Evolutionary conservation across 352 stramenopile genomes (phyloP), one percentile per base, ranked within the genome.

Genomic region (Lagenidium giganteum): DNA sequence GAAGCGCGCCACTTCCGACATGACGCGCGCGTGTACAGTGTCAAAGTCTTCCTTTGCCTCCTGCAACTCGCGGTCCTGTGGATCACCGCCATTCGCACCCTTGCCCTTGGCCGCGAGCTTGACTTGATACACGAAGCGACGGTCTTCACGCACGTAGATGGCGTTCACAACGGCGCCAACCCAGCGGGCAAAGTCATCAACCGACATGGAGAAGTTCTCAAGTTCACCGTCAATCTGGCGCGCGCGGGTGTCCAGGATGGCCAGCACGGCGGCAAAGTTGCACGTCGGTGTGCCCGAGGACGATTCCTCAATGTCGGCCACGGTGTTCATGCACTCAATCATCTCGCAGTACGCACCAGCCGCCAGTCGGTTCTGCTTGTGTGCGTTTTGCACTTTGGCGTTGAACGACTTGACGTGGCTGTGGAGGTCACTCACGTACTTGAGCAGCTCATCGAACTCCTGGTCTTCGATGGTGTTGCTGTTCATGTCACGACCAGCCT

Each of bases 311-410:
- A 57, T 69, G 34, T 84, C 68, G 1, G 70, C 70, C 32, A 81
- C 48, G 36, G 51, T 65, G 42, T 69, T 66, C n/a, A 83, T 55
- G n/a, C 54, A 69, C 58, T 87, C 74, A 36, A 84, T 84, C 28
- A 87, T 60, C 41, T 83, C 71, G 49, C 74, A 83, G 65, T 87
- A 80, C n/a, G 70, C 62, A 17, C 67, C 64, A 14, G 74, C 61
- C 26, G 74, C 58, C 28, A 79, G 51, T 32, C 80, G 72, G 58
- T 78, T 83, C 54, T 83, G 68, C 27, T 67, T 42, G 41, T 71
- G 68, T 4, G 69, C 71, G 16, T 54, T 55, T 20, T 61, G 61
- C 27, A 67, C 67, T 43, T 83, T 84, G 25, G 47, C 48, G 52
- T 84, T 73, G 28, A 84, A 60, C 41, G 29, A 51, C 46, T 70